These are phyloP conservation scores for Artemisia annua DNA, from an alignment of 129 eudicot genomes.

Conservation along the genomic window DNA sequence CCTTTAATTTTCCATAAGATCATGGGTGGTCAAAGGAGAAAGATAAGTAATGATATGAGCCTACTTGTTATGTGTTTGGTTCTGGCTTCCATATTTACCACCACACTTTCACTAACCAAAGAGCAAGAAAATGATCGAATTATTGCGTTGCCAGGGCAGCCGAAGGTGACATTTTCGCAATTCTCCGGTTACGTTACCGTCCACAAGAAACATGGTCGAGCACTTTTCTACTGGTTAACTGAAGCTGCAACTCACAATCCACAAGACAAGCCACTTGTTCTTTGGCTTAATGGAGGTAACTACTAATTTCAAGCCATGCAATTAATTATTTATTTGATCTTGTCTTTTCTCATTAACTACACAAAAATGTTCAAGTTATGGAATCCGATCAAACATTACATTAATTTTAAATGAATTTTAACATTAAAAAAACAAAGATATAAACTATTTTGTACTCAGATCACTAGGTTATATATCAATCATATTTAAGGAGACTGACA, in stretches of 20 bases:
- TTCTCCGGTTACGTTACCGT: slow-evolving; percentile 88
- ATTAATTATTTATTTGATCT: no score
- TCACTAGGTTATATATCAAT: no score
- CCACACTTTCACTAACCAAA: slow-evolving; percentile 19
- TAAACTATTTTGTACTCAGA: no score
- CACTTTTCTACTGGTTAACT: slow-evolving; percentile 86
- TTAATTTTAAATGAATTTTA: no score
- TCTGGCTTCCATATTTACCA: slow-evolving; percentile 20
- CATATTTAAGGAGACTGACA: no score
- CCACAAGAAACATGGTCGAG: slow-evolving; percentile 59
- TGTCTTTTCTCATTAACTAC: no score
- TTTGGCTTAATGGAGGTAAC: slow-evolving; percentile 99
- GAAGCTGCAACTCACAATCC: slow-evolving; percentile 57
- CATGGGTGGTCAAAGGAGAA: slow-evolving; percentile 24
- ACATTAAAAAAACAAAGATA: no score
- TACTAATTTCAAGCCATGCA: slow-evolving; percentile 9
- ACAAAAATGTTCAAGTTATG: no score
- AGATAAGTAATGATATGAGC: neutral
- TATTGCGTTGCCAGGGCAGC: slow-evolving; percentile 73
- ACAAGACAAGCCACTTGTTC: slow-evolving; percentile 65
- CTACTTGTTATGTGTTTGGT: slow-evolving; percentile 26
- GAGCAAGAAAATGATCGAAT: slow-evolving; percentile 70
- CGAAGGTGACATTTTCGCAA: slow-evolving; percentile 67
- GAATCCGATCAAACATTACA: no score
- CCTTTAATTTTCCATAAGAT: neutral